Evolutionary conservation across 129 eudicot genomes (phyloP).

Genomic region (Flaveria trinervia): DNA sequence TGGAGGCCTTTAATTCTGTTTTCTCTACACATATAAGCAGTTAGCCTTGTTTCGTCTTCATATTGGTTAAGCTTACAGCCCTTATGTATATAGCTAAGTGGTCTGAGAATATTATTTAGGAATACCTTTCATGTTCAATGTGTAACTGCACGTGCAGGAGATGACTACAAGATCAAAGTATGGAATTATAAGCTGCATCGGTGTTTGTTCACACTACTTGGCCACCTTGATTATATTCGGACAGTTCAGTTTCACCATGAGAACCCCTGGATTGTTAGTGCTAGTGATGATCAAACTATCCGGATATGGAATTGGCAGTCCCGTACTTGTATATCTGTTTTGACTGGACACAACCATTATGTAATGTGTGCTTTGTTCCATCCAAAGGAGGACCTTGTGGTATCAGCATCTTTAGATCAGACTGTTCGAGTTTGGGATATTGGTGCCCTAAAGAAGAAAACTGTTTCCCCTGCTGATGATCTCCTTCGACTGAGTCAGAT

Average conservation of each 20-base stretch:
- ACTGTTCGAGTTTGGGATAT: slow-evolving; percentile 92
- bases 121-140: slow-evolving; percentile 15
- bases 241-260: slow-evolving; percentile 87
- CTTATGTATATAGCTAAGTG: neutral
- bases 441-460: slow-evolving; percentile 74
- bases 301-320: slow-evolving; percentile 94
- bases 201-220: slow-evolving; percentile 78
- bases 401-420: slow-evolving; percentile 85
- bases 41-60: neutral
- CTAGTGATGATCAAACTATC: slow-evolving; percentile 92
- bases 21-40: neutral
- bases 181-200: slow-evolving; percentile 88
- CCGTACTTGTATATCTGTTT: slow-evolving; percentile 75
- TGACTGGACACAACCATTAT: slow-evolving; percentile 86
- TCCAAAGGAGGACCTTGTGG: slow-evolving; percentile 81
- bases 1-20: neutral
- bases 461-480: slow-evolving; percentile 83
- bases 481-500: slow-evolving; percentile 70
- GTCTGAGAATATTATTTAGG: neutral
- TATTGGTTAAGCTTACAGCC: neutral
- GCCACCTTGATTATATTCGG: slow-evolving; percentile 85
- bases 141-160: slow-evolving; percentile 53
- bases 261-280: slow-evolving; percentile 86
- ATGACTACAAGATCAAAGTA: slow-evolving; percentile 83
- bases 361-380: slow-evolving; percentile 88